Evolutionary conservation across 495 filamentous ascomycete genomes (phyloP), one percentile per base, ranked within the genome.

Genomic region (Xylaria curta): DNA sequence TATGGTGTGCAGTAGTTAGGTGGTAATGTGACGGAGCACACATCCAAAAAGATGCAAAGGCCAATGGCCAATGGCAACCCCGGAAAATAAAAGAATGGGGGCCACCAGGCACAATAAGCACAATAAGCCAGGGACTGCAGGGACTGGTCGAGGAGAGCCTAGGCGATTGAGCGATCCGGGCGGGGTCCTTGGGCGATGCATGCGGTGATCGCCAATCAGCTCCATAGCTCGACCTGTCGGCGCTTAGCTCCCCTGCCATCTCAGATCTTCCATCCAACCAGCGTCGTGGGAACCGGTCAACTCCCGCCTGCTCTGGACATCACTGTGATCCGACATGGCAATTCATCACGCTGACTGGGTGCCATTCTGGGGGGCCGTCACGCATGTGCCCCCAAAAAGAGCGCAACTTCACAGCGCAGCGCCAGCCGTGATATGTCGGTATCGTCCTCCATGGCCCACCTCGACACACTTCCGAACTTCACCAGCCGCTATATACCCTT

Each of bases 401-500:
- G 72, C 13, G 74, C 77, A 66, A 77, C 71, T 80, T 81, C 78
- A 82, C 78, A 79, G 74, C 62, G 75, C 76, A 76, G 75, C 69
- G 73, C 72, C 72, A 67, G 54, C 73, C 59, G 74, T 75, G 71
- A 67, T 68, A 71, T 76, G 76, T 69, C 73, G 69, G 72, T 68
- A 33, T 74, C 47, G 70, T 58, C 28, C 62, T 51, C 74, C 69
- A 53, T 68, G 71, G 75, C 59, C 69, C 69, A 77, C 67, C 77
- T 65, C 81, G 67, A 79, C 69, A 74, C 78, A 78, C 73, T 73
- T 60, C 71, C 75, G 76, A 79, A 82, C 85, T 74, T 85, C 84
- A 85, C 80, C 84, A 85, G 82, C 82, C 84, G 84, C 85, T 86
- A 85, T 85, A 86, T 86, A 85, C 84, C 80, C 82, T 74, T 76